Conservation (phyloP, 306 rosid genomes). For the Hylodesmum podocarpum region DNA sequence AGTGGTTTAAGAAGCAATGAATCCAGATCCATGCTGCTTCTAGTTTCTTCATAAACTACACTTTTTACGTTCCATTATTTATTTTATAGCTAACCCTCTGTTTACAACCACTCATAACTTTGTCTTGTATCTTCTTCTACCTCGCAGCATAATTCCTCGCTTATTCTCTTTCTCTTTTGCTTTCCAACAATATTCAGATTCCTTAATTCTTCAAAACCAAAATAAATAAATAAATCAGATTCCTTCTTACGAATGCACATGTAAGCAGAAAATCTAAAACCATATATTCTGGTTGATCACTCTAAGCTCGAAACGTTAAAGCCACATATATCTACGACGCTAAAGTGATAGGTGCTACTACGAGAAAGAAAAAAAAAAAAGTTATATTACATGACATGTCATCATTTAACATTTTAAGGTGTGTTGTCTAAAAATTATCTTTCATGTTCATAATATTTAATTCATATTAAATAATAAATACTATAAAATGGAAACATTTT, state of each 20-base stretch:
- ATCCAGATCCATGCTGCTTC: conserved; percentile 28
- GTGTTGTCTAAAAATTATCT: background rate
- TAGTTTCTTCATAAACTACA: conserved; percentile 25
- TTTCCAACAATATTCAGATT: conserved; percentile 10
- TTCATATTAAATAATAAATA: background rate
- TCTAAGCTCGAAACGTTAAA: background rate
- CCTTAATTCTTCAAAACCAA: background rate
- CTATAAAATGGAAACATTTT: background rate
- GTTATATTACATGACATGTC: background rate
- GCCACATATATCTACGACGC: background rate
- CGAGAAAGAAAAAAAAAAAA: background rate
- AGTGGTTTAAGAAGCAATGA: background rate
- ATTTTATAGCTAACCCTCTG: background rate
- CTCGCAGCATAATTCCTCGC: background rate
- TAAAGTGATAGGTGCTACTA: background rate
- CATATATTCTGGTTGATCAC: conserved; percentile 16
- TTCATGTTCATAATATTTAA: background rate
- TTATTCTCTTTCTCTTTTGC: background rate
- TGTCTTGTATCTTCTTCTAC: conserved; percentile 5
- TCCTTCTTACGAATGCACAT: background rate
- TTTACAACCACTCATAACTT: background rate
- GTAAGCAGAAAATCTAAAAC: conserved; percentile 4
- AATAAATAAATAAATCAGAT: background rate
- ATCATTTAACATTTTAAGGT: background rate
- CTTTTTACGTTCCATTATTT: conserved; percentile 14